These are phyloP conservation scores for Aplosporella prunicola DNA, from an alignment of 2,329 filamentous ascomycete genomes.

Conservation along the genomic window DNA sequence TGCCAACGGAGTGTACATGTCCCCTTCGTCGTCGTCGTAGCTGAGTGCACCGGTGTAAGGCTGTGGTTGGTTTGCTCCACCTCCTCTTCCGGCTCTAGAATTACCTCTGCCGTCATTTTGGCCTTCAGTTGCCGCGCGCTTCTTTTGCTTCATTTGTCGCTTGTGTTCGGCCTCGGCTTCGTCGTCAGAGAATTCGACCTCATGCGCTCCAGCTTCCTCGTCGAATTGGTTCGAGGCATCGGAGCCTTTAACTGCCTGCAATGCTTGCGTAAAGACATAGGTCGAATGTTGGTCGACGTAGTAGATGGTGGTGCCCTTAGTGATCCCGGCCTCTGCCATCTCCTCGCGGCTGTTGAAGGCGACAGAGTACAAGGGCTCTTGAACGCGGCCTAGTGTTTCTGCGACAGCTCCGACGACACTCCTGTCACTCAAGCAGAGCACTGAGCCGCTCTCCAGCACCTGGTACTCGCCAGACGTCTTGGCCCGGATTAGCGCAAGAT, in stretches of 20 bases:
- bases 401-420: slow-evolving; percentile 71
- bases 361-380: slow-evolving; percentile 78
- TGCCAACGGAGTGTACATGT: slow-evolving; percentile 40
- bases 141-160: slow-evolving; percentile 48
- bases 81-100: not conserved
- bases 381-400: slow-evolving; percentile 77
- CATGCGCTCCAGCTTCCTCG: slow-evolving; percentile 76
- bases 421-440: slow-evolving; percentile 69
- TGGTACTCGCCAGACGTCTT: slow-evolving; percentile 70
- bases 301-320: slow-evolving; percentile 61
- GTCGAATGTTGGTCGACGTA: slow-evolving; percentile 71
- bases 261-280: slow-evolving; percentile 76
- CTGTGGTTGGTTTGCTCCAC: slow-evolving; percentile 1
- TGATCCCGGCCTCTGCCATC: slow-evolving; percentile 56
- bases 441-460: slow-evolving; percentile 74
- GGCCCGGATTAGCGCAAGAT: slow-evolving; percentile 68
- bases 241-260: slow-evolving; percentile 73
- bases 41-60: slow-evolving; percentile 24
- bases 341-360: slow-evolving; percentile 62
- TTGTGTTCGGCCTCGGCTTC: slow-evolving; percentile 82
- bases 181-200: slow-evolving; percentile 93
- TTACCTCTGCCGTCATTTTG: slow-evolving; percentile 1
- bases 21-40: slow-evolving; percentile 35
- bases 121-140: slow-evolving; percentile 28
- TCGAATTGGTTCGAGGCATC: slow-evolving; percentile 94